Evolutionary conservation across 257 asterid species (phyloP).

Genomic region (Lantana camara): DNA sequence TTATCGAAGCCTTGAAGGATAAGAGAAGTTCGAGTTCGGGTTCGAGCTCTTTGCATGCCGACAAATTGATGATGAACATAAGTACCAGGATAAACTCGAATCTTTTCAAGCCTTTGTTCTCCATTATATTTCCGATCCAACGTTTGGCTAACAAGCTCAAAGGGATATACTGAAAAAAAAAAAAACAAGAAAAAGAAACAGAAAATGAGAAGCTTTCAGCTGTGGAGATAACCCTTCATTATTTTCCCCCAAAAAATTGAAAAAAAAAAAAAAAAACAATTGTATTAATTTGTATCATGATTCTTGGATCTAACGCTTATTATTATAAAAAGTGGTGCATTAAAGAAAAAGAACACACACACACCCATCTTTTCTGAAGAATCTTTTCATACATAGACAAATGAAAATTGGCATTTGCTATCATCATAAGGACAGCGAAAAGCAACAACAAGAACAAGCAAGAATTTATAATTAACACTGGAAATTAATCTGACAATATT

Average conservation of each 20-base stretch:
- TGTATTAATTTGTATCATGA: conserved; percentile 33
- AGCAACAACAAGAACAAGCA: conserved; percentile 36
- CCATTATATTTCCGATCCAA: conserved; percentile 35
- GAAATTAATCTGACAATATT: conserved; percentile 10
- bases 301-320: conserved; percentile 54
- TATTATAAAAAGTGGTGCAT: conserved; percentile 1
- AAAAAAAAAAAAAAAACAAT: conserved; percentile 25
- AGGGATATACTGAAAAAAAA: not conserved
- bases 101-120: conserved; percentile 25
- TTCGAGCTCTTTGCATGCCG: conserved; percentile 49
- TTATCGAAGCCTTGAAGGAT: conserved; percentile 52
- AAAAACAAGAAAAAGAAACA: not conserved
- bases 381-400: conserved; percentile 31
- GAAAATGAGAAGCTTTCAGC: conserved; percentile 34
- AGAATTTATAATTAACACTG: conserved; percentile 24
- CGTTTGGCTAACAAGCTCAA: not conserved
- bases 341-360: not conserved
- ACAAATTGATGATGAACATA: conserved; percentile 30
- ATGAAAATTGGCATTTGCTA: conserved; percentile 28
- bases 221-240: conserved; percentile 34
- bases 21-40: conserved; percentile 58
- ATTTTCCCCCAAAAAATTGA: conserved; percentile 45
- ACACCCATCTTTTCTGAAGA: conserved; percentile 44
- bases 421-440: conserved; percentile 35
- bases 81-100: conserved; percentile 29